Evolutionary conservation across 2,329 filamentous ascomycete species (phyloP).

Genomic region (Sarocladium oryzae): DNA sequence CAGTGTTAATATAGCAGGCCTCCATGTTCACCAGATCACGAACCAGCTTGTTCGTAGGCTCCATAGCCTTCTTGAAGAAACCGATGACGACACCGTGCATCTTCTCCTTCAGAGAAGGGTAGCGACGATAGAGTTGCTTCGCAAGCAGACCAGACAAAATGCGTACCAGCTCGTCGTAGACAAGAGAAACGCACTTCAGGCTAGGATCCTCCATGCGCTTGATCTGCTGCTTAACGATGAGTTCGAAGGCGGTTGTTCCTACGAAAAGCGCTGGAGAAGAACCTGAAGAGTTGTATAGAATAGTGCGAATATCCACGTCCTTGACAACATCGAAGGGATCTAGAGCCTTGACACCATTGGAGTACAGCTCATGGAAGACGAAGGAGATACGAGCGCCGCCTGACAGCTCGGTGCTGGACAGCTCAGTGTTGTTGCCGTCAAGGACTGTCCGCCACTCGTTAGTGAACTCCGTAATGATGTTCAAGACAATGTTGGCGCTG

Average conservation of each 20-base stretch:
- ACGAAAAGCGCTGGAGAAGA: slow-evolving; percentile 95
- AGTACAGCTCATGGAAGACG: slow-evolving; percentile 97
- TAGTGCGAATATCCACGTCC: slow-evolving; percentile 93
- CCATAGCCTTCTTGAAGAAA: slow-evolving; percentile 98
- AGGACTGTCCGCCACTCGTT: slow-evolving; percentile 96
- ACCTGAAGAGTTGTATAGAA: slow-evolving; percentile 98
- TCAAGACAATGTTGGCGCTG: slow-evolving; percentile 91
- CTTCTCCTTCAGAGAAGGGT: slow-evolving; percentile 94
- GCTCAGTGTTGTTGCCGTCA: slow-evolving; percentile 92
- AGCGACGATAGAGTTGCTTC: slow-evolving; percentile 86
- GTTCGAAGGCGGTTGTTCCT: slow-evolving; percentile 94
- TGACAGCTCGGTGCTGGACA: slow-evolving; percentile 89
- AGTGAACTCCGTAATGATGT: slow-evolving; percentile 98
- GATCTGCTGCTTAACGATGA: slow-evolving; percentile 98
- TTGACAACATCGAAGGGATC: slow-evolving; percentile 98
- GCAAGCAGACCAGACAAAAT: slow-evolving; percentile 84
- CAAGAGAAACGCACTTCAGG: slow-evolving; percentile 92
- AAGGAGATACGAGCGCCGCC: slow-evolving; percentile 98
- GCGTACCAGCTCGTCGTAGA: slow-evolving; percentile 95
- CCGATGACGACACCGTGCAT: slow-evolving; percentile 85
- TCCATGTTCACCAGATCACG: slow-evolving; percentile 93
- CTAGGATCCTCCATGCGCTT: slow-evolving; percentile 93
- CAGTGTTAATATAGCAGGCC: slow-evolving; percentile 95
- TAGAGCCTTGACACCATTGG: slow-evolving; percentile 94
- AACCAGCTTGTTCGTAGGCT: slow-evolving; percentile 96